Conservation (phyloP, 805 yeast species). For the Yarrowia bubula region DNA sequence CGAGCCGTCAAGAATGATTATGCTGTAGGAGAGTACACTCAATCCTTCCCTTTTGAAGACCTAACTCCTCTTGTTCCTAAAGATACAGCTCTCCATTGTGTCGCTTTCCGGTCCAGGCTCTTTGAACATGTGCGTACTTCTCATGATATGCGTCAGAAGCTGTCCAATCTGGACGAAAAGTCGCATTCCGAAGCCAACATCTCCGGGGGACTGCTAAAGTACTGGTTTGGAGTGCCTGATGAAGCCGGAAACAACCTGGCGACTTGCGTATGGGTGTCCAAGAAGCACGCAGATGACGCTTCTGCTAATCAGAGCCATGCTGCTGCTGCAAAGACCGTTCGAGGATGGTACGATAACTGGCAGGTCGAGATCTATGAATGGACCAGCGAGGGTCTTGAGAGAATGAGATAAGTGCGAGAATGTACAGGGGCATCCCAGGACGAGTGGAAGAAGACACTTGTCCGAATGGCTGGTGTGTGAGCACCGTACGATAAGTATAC, state of each 20-base stretch:
- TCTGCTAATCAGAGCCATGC: background rate
- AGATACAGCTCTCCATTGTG: constrained; percentile 27
- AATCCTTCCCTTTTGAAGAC: background rate
- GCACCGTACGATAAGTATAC: no score
- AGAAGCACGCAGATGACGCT: constrained; percentile 36
- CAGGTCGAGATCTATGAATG: constrained; percentile 17
- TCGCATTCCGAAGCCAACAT: constrained; percentile 43
- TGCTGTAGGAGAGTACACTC: background rate
- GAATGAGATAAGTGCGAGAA: background rate
- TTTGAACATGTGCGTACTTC: constrained; percentile 37
- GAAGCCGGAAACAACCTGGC: constrained; percentile 42
- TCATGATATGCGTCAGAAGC: constrained; percentile 35
- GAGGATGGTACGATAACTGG: constrained; percentile 21
- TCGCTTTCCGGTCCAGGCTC: constrained; percentile 42
- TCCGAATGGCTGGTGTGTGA: background rate
- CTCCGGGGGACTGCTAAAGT: constrained; percentile 43
- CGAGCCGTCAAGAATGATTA: background rate
- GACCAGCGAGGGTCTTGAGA: background rate
- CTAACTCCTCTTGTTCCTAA: background rate
- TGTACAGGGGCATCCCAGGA: constrained; percentile 20
- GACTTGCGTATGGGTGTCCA: constrained; percentile 43
- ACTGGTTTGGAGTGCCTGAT: constrained; percentile 45
- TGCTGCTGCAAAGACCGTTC: constrained; percentile 4
- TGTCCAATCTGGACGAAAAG: constrained; percentile 39
- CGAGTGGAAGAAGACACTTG: background rate